Conservation (phyloP, 805 yeast species). For the Vanderwaltozyma tropicalis region DNA sequence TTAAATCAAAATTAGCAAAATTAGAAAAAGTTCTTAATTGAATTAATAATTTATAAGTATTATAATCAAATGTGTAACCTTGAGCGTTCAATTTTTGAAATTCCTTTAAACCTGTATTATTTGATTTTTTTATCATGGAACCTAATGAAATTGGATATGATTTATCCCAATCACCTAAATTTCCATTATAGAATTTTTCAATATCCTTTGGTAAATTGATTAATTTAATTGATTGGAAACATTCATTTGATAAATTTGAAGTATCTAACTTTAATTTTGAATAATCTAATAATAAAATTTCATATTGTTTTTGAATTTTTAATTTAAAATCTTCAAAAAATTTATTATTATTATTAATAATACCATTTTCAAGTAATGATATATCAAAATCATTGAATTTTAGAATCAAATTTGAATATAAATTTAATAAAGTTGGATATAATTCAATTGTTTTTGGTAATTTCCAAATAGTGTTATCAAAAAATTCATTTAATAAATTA, state of each 20-base stretch:
- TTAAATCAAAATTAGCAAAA: conserved; percentile 1
- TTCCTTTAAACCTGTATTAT: conserved; percentile 18
- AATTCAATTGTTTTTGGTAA: conserved; percentile 19
- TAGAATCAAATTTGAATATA: conserved; percentile 28
- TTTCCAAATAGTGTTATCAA: conserved; percentile 22
- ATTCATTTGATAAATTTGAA: conserved; percentile 13
- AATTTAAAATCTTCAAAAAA: conserved; percentile 25
- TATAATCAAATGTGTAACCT: conserved; percentile 26
- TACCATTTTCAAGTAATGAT: background rate
- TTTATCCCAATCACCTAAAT: conserved; percentile 29
- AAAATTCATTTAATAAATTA: conserved; percentile 12
- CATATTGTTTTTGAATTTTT: conserved; percentile 22
- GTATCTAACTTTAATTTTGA: conserved; percentile 22
- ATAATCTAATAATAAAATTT: conserved; percentile 15
- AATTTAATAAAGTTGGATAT: conserved; percentile 20
- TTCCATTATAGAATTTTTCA: conserved; percentile 12
- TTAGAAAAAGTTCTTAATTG: background rate
- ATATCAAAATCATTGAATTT: conserved; percentile 30
- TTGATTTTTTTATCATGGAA: conserved; percentile 18
- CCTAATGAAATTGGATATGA: conserved; percentile 24
- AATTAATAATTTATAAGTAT: conserved; percentile 23
- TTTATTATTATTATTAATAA: conserved; percentile 7
- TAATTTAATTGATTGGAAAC: conserved; percentile 23
- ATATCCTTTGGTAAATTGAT: conserved; percentile 17
- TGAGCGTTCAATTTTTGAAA: conserved; percentile 15